Evolutionary conservation across 1,139 yeast species (phyloP), one percentile per base, ranked within the genome.

Genomic region (Scheffersomyces quercinus): DNA sequence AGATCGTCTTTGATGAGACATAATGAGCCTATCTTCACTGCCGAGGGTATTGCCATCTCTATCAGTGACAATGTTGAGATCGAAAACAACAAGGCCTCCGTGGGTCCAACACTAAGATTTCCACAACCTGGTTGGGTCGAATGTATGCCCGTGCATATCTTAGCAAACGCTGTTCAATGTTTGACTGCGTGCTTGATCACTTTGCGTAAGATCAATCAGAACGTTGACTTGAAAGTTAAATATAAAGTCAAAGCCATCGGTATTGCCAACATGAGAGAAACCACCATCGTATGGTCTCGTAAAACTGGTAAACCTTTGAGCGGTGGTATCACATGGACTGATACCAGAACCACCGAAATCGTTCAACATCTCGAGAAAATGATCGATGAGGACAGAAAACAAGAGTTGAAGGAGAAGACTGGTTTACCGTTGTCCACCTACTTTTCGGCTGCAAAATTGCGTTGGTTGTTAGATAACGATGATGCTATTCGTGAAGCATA

Each of bases 251-350:
- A 60, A 45, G 77, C 85, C 43, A 78, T 91, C 54, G 97, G 97
- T 37, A 81, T 91, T 56, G 95, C 97, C 47, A 91, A 90, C 68
- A 95, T 91, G 93, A 82, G 98, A 63, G 97, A 91, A 68, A 90
- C 98, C 37, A 86, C 97, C 29, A 80, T 91, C 46, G 85, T 91
- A 41, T 91, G 97, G 97, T 85, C 89, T 45, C 77, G 83, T 54
- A 75, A 75, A 46, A 89, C 97, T 2, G 97, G 97, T 38, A 74
- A 77, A 55, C 95, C 97, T 1, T 76, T 88, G 44, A 77, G 85
- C 61, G 84, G 87, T 59, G 97, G 97, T 62, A 88, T 91, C 62
- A 96, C 93, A 39, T 91, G 98, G 98, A 88, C 95, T 48, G 98
- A 91, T 67, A 87, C 96, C 35, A 80, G 98, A 61, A 91, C 96